phyloP scores from a whole-genome alignment of 352 stramenopile genomes.

The Phytophthora pini region DNA sequence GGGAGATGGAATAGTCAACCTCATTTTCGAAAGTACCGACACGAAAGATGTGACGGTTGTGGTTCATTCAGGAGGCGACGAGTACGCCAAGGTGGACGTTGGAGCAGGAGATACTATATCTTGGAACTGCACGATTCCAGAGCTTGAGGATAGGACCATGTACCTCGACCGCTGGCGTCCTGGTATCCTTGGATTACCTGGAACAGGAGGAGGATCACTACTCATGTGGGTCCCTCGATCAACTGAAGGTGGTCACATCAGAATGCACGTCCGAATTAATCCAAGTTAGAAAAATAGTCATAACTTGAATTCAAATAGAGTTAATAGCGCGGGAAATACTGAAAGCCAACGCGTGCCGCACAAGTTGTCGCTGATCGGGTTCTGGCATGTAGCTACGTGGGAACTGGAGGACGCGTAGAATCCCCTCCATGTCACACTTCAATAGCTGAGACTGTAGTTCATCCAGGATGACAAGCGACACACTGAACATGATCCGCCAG shows the following conservation, averaged over 20 bases:
- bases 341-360: slow-evolving; percentile 66
- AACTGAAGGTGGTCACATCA: slow-evolving; percentile 38
- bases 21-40: slow-evolving; percentile 31
- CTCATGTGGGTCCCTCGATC: slow-evolving; percentile 48
- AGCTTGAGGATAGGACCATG: slow-evolving; percentile 27
- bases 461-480: slow-evolving; percentile 81
- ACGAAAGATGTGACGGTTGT: slow-evolving; percentile 29
- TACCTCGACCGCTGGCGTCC: slow-evolving; percentile 28
- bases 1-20: slow-evolving; percentile 32
- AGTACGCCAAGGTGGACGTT: slow-evolving; percentile 28
- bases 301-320: slow-evolving; percentile 37
- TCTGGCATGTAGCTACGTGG: slow-evolving; percentile 62
- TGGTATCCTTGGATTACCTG: slow-evolving; percentile 22
- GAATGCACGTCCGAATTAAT: slow-evolving; percentile 53
- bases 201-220: slow-evolving; percentile 22
- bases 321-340: slow-evolving; percentile 70
- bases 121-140: slow-evolving; percentile 22
- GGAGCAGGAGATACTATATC: slow-evolving; percentile 19
- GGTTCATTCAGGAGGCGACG: slow-evolving; percentile 22
- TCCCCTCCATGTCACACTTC: slow-evolving; percentile 67
- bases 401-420: slow-evolving; percentile 71
- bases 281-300: slow-evolving; percentile 16
- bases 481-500: slow-evolving; percentile 81
- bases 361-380: slow-evolving; percentile 54
- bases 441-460: slow-evolving; percentile 65